Percentiles rank a stretch among this genome's conserved stretches.
These are phyloP conservation scores for Zymoseptoria pseudotritici DNA, from an alignment of 2,329 filamentous ascomycete species.

Conservation along the genomic window DNA sequence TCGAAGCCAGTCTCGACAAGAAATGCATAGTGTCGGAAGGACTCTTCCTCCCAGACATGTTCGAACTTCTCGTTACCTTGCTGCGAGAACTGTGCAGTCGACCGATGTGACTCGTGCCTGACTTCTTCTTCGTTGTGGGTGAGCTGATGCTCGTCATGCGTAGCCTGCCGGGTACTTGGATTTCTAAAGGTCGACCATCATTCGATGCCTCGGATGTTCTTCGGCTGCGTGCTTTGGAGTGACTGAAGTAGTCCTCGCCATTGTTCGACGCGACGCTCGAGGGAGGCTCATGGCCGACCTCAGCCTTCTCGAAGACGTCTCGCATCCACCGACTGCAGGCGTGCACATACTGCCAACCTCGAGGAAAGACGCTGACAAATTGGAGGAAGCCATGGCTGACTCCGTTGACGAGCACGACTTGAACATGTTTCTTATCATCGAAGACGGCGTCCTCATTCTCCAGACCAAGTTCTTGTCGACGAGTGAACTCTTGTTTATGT, in stretches of 20 bases:
- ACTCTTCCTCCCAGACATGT: constrained; percentile 20
- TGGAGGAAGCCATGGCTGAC: constrained; percentile 92
- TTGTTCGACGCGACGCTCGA: constrained; percentile 9
- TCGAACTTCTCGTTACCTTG: constrained; percentile 22
- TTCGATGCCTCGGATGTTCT: constrained; percentile 51
- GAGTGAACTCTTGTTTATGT: constrained; percentile 52
- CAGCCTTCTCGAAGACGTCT: constrained; percentile 57
- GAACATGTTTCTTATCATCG: constrained; percentile 57
- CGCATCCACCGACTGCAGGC: constrained; percentile 75
- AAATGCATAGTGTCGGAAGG: constrained; percentile 31
- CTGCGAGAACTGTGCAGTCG: constrained; percentile 7
- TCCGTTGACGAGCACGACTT: constrained; percentile 78
- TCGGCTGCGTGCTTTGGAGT: constrained; percentile 7
- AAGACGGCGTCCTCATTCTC: constrained; percentile 46
- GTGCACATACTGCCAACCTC: constrained; percentile 81
- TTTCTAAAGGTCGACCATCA: constrained; percentile 76
- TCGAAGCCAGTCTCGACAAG: constrained; percentile 33
- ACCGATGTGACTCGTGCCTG: background rate
- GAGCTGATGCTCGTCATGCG: constrained; percentile 16
- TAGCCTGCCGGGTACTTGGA: constrained; percentile 42
- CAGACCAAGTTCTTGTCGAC: constrained; percentile 50
- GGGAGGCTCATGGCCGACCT: constrained; percentile 30
- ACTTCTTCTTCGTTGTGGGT: constrained; percentile 19
- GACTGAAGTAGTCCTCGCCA: constrained; percentile 20
- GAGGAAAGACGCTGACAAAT: constrained; percentile 79